Evolutionary conservation across 1,284 basidiomycete genomes (phyloP), one percentile per base, ranked within the genome.

Genomic region (Xerocomus nothofagi): DNA sequence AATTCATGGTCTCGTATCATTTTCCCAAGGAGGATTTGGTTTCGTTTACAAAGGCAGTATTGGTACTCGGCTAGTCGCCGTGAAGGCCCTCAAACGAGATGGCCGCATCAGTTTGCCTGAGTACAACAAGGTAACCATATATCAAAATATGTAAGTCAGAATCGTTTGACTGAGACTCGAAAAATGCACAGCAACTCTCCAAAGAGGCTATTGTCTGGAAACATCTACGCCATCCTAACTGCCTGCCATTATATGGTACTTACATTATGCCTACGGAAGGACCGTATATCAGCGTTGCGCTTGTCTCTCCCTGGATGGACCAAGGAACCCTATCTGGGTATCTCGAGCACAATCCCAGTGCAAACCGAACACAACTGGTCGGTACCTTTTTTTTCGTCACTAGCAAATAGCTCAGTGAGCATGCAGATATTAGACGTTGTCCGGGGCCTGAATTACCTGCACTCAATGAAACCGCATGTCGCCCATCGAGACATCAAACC

Each of bases 261-360:
- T 64, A 56, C 24, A 14, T 6, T 7, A 51, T 54, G 21, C 27
- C 37, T 23, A 20, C 6, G 1, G 42, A 44, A 9, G 45, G 39
- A 6, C 46, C 34, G 12, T 26, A 51, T 31, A 39, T 55, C 29
- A 42, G 10, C 8, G 3, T 21, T 34, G 49, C 54, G 2, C 51
- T 65, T 18, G 59, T 65, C 36, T 65, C 65, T 14, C 63, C 67
- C 9, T 65, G 67, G 67, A 68, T 69, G 67, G 26, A 52, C 4
- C 46, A 50, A 4, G 63, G 59, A 34, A 69, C 49, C 1, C 36
- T 69, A 6, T 44, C 14, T 18, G 14, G 33, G 5, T 66, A 66
- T 51, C 59, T 69, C 29, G 29, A 51, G 31, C 7, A 6, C 24
- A 53, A 57, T 14, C 47, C 54, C 2, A 8, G 41, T 12, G 55